Percentiles rank a stretch among this genome's conserved stretches.
phyloP scores from a whole-genome alignment of 805 yeast species.

The Yarrowia hollandica region DNA sequence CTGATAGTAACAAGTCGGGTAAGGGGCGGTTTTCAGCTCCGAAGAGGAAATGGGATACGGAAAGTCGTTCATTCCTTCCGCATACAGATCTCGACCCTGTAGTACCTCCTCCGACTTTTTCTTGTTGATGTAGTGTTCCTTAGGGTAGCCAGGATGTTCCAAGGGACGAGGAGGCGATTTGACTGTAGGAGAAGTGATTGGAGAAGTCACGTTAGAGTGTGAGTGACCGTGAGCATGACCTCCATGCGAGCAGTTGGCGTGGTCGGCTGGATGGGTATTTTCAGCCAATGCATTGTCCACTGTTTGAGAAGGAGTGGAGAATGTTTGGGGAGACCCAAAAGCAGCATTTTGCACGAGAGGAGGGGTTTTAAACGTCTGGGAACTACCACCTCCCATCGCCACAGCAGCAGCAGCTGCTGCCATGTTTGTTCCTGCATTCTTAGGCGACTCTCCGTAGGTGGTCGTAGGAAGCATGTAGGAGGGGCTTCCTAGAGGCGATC shows the following conservation, averaged over 20 bases:
- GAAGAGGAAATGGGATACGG: background rate
- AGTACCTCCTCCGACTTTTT: background rate
- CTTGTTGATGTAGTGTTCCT: background rate
- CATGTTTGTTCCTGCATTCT: background rate
- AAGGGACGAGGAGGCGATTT: background rate
- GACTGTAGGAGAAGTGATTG: background rate
- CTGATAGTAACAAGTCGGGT: slow-evolving; percentile 2
- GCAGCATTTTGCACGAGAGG: background rate
- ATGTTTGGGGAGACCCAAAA: background rate
- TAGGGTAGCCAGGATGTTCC: slow-evolving; percentile 10
- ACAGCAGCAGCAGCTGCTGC: background rate
- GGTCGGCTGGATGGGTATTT: background rate
- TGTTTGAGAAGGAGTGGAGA: background rate
- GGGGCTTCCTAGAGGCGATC: background rate
- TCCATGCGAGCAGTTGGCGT: slow-evolving; percentile 7
- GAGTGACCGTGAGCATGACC: background rate
- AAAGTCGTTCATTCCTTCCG: background rate
- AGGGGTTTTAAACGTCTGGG: slow-evolving; percentile 1
- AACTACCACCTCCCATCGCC: background rate
- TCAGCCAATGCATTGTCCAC: no score
- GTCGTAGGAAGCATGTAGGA: background rate
- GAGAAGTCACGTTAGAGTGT: background rate
- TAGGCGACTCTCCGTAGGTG: background rate
- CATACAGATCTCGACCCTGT: background rate
- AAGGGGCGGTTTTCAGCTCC: background rate